phyloP scores from a whole-genome alignment of 2,329 filamentous ascomycete species.

The Monosporascus cannonballus region DNA sequence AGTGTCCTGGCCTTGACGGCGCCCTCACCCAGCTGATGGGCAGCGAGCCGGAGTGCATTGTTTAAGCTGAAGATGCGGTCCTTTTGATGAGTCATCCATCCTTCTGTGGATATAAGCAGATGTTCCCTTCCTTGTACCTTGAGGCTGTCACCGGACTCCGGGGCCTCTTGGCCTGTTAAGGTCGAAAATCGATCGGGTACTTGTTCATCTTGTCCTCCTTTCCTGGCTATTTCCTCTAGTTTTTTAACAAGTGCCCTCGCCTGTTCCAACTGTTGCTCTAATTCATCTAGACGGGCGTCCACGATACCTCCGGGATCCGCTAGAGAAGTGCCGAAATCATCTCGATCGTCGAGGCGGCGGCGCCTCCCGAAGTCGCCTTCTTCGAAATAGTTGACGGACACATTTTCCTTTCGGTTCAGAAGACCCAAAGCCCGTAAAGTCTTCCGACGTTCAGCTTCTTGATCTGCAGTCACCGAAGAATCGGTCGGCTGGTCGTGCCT shows the following conservation, averaged over 20 bases:
- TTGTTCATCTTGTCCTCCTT: conserved; percentile 20
- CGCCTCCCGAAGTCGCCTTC: conserved; percentile 34
- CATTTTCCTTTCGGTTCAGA: conserved; percentile 13
- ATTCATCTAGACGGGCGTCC: conserved; percentile 28
- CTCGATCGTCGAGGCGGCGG: conserved; percentile 31
- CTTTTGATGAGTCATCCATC: neutral
- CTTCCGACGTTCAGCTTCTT: conserved; percentile 23
- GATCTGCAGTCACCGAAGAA: conserved; percentile 7
- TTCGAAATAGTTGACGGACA: conserved; percentile 42
- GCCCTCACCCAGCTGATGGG: conserved; percentile 10
- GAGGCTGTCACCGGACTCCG: neutral
- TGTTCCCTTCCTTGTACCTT: neutral
- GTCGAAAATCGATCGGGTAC: conserved; percentile 20
- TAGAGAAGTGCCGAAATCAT: conserved; percentile 35
- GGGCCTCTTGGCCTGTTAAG: no score
- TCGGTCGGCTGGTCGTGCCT: conserved; percentile 7
- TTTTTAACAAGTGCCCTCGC: conserved; percentile 17
- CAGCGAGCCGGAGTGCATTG: conserved; percentile 18
- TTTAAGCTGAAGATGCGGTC: conserved; percentile 13
- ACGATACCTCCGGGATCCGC: conserved; percentile 30
- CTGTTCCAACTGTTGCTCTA: conserved; percentile 31
- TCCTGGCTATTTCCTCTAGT: conserved; percentile 21
- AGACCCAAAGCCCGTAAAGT: conserved; percentile 23
- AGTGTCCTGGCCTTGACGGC: conserved; percentile 10
- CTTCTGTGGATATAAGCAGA: no score